Conservation (phyloP, 1,284 basidiomycete species). For the Sanghuangporus weigelae region DNA sequence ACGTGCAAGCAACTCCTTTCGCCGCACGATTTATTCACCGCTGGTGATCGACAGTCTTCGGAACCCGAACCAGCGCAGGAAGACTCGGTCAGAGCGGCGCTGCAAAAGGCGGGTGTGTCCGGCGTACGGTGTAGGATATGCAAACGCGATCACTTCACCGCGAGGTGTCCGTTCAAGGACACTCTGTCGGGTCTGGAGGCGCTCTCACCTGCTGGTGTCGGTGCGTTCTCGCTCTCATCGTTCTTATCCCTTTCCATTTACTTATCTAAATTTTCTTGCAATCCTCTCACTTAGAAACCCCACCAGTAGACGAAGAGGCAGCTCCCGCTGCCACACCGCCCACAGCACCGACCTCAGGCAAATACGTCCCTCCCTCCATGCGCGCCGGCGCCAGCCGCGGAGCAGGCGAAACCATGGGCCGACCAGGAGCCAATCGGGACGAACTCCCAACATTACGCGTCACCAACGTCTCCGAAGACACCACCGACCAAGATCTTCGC, state of each 20-base stretch:
- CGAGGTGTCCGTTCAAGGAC: slow-evolving; percentile 98
- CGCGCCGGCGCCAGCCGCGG: slow-evolving; percentile 55
- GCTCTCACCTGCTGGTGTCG: slow-evolving; percentile 30
- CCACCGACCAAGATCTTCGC: slow-evolving; percentile 90
- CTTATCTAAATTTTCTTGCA: not conserved
- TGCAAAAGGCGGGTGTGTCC: slow-evolving; percentile 71
- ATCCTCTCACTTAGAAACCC: slow-evolving; percentile 30
- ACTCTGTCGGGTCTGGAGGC: slow-evolving; percentile 77
- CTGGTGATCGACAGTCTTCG: slow-evolving; percentile 33
- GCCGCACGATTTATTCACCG: not conserved
- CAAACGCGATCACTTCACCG: slow-evolving; percentile 97
- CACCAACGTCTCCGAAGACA: slow-evolving; percentile 95
- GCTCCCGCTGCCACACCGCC: slow-evolving; percentile 35
- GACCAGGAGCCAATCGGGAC: slow-evolving; percentile 59
- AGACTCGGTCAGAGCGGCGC: slow-evolving; percentile 65
- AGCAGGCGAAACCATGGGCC: slow-evolving; percentile 80
- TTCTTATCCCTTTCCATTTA: too few species aligned
- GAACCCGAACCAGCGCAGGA: slow-evolving; percentile 71
- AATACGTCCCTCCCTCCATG: slow-evolving; percentile 93
- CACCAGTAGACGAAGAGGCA: slow-evolving; percentile 44
- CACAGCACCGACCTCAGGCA: slow-evolving; percentile 49
- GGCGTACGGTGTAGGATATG: slow-evolving; percentile 93
- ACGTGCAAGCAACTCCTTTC: slow-evolving; percentile 20
- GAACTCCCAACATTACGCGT: slow-evolving; percentile 96
- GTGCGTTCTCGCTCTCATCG: slow-evolving; percentile 26